Percentiles rank a stretch among this genome's conserved stretches.
Evolutionary conservation across 1,284 basidiomycete genomes (phyloP).

Genomic region (Neonothopanus nambi): DNA sequence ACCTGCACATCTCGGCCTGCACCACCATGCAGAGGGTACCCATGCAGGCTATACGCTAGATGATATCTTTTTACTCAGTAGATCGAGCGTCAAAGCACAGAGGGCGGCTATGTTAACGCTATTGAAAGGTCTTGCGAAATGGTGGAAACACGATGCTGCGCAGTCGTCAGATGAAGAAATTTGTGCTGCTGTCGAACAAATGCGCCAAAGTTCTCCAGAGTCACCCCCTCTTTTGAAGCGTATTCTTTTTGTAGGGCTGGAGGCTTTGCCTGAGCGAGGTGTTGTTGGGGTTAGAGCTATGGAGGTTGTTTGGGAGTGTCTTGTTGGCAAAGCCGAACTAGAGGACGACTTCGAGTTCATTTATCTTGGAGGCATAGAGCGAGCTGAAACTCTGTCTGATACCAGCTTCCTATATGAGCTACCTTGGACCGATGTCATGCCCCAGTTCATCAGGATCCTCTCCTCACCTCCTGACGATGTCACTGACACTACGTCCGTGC

Average conservation of each 20-base stretch:
- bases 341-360: slow-evolving; percentile 19
- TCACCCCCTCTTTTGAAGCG: slow-evolving; percentile 37
- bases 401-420: slow-evolving; percentile 42
- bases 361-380: slow-evolving; percentile 52
- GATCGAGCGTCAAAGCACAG: slow-evolving; percentile 85
- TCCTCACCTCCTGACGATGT: slow-evolving; percentile 27
- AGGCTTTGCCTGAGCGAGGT: slow-evolving; percentile 66
- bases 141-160: slow-evolving; percentile 37
- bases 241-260: slow-evolving; percentile 64
- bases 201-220: background rate
- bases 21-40: slow-evolving; percentile 83
- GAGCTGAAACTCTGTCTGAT: slow-evolving; percentile 33
- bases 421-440: slow-evolving; percentile 55
- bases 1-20: slow-evolving; percentile 84
- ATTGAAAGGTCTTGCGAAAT: slow-evolving; percentile 38
- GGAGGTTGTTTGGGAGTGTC: slow-evolving; percentile 69
- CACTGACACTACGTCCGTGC: background rate
- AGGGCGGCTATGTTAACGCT: slow-evolving; percentile 81
- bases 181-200: slow-evolving; percentile 14
- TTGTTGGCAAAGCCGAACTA: slow-evolving; percentile 57
- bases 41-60: slow-evolving; percentile 88
- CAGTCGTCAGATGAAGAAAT: slow-evolving; percentile 38
- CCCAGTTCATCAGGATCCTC: slow-evolving; percentile 42
- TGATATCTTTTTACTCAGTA: slow-evolving; percentile 81
- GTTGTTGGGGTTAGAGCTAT: slow-evolving; percentile 66